Evolutionary conservation across 2,329 filamentous ascomycete species (phyloP), one percentile per base, ranked within the genome.

Genomic region (Gremmenia infestans): DNA sequence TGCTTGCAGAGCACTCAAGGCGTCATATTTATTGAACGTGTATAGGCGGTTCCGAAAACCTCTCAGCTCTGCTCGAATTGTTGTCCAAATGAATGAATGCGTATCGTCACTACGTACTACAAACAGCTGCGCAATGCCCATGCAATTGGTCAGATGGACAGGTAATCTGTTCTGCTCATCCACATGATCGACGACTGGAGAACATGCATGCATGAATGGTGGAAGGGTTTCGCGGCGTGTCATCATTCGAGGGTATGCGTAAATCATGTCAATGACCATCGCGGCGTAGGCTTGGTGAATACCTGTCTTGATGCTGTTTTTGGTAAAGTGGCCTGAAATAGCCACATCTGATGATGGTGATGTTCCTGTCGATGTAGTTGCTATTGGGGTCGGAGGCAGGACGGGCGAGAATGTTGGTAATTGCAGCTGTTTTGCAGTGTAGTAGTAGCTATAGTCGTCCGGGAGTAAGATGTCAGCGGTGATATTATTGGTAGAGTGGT

Each of bases 51-150:
- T 19, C 15, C 39, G 42, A 43, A 57, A 53, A 2, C 43, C 22
- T 32, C 22, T 19, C 1, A 39, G 1, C 47, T 66, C 63, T 6
- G 37, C 54, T 39, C 54, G 49, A 3, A 65, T 55, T 2, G 55
- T 58, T 25, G 50, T 23, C 60, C 64, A 64, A 23, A 66, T 42
- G 48, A 66, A 64, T 0, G 55, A 43, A 17, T 43, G 56, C 2
- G 60, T 67, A 17, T 66, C 65, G 1, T 46, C 22, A 9, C 36
- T 66, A 25, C 60, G 55, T 15, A 50, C 58, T 19, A 56, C 55
- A 53, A 63, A 65, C 25, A 67, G 53, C 45, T 66, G 62, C 15
- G 65, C 63, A 28, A 67, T 64, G 14, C 60, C 54, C 63, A 65
- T 66, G 39, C 65, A 67, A n/a, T 39, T 63, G 8, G 52, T 43